phyloP scores from a whole-genome alignment of 345 rosid genomes.

The Linum tenue region DNA sequence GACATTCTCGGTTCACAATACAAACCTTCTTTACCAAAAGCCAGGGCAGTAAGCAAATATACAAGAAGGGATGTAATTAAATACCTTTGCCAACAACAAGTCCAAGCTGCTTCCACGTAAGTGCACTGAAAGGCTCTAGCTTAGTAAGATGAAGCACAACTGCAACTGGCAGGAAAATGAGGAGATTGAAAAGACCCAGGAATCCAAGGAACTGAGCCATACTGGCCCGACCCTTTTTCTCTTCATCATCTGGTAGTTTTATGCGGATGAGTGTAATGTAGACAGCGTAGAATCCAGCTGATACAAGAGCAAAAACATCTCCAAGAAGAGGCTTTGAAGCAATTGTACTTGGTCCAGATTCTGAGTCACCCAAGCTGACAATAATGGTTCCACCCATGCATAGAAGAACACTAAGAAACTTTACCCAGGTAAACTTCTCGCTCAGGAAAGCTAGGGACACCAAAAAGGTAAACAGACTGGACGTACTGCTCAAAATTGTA shows the following conservation, averaged over 20 bases:
- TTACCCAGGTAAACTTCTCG: slow-evolving; percentile 84
- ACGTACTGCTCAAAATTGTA: slow-evolving; percentile 81
- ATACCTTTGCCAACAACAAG: slow-evolving; percentile 83
- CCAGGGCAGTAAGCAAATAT: neutral
- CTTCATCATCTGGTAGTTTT: slow-evolving; percentile 79
- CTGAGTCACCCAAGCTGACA: slow-evolving; percentile 81
- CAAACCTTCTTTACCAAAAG: too few relatives aligned
- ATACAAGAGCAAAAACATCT: slow-evolving; percentile 64
- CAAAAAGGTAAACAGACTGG: slow-evolving; percentile 87
- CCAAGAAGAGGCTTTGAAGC: slow-evolving; percentile 72
- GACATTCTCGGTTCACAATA: too few relatives aligned
- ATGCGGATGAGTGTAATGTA: slow-evolving; percentile 82
- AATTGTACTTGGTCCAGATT: slow-evolving; percentile 28
- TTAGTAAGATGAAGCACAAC: slow-evolving; percentile 55
- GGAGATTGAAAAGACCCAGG: slow-evolving; percentile 70
- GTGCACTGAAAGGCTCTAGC: slow-evolving; percentile 50
- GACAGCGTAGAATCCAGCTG: slow-evolving; percentile 70
- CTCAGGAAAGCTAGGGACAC: slow-evolving; percentile 67
- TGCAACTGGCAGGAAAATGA: slow-evolving; percentile 72
- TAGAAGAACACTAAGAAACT: slow-evolving; percentile 78
- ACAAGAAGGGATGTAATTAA: slow-evolving; percentile 3
- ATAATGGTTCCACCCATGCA: slow-evolving; percentile 89
- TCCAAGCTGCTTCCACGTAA: slow-evolving; percentile 61
- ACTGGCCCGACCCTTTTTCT: slow-evolving; percentile 53
- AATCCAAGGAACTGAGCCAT: slow-evolving; percentile 94